Base-by-base conservation (phyloP, 2,329 filamentous ascomycete species). In the Fusarium graminum region DNA sequence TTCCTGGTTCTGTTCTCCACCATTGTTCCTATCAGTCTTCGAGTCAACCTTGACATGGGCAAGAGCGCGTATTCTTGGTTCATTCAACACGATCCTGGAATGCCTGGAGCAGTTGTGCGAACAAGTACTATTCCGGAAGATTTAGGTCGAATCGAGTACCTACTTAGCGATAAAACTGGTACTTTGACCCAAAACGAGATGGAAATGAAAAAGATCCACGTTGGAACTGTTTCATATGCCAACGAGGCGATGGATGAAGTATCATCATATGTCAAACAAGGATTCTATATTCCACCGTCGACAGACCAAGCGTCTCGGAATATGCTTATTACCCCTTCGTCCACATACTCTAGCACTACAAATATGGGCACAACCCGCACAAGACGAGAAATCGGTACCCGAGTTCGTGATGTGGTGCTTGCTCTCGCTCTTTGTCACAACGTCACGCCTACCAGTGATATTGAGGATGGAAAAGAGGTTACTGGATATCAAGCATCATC, bases 241-340 rank as follows among this genome's bases (percentile, higher is more conserved):
- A 97, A 97, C 71, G 95, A 99, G 75, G 94, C 95, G 11, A 99
- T 99, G 95, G 95, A 98, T 70, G 96, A 99, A 80, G 95, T 99
- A 13, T 82, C 88, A 13, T 86, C 91, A 0, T 97, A 97, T 75
- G 86, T 99, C 49, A 89, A 86, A 65, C 94, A 97, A 76, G 92
- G 90, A 7, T 97, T 98, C 72, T 85, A 89, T 13, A 75, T 83
- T 39, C 81, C 82, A 38, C 77, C 80, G 7, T 81, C 82, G 1
- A 79, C 79, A 1, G 80, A 82, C 44, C 74, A 80, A 9, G 76
- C 79, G 12, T 78, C 81, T n/a, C 80, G 79, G 12, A 78, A 78
- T 9, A 76, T 80, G 22, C 82, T 96, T 22, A 87, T 92, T 32
- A 95, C 92, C 0, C 92, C 93, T 0, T 94, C 92, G 0, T 91